phyloP scores from a whole-genome alignment of 2,329 filamentous ascomycete species.

The Neoascochyta sp. region DNA sequence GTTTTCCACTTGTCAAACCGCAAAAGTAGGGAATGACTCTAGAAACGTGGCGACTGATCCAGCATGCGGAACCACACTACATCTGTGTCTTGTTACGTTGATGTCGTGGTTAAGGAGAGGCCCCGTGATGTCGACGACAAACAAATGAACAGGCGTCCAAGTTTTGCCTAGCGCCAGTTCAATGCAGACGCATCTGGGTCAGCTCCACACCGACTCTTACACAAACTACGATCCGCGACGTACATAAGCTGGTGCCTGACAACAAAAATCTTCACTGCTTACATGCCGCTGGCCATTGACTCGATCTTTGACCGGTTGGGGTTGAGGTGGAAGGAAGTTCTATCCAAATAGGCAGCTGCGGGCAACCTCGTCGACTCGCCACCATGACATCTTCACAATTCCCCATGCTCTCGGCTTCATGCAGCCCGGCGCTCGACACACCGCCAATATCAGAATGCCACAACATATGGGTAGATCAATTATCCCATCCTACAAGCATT shows the following conservation, averaged over 20 bases:
- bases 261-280: slow-evolving; percentile 1
- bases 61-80: no score
- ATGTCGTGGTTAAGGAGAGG: no score
- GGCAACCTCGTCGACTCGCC: slow-evolving; percentile 3
- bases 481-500: background rate
- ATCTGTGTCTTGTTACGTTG: no score
- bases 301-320: slow-evolving; percentile 13
- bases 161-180: no score
- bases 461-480: slow-evolving; percentile 23
- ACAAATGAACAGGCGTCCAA: no score
- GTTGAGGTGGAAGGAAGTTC: slow-evolving; percentile 19
- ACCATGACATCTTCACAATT: slow-evolving; percentile 27
- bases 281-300: slow-evolving; percentile 14
- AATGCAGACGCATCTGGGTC: no score
- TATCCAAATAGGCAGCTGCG: slow-evolving; percentile 14
- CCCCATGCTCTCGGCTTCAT: slow-evolving; percentile 13
- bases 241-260: slow-evolving; percentile 13
- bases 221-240: no score
- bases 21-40: no score
- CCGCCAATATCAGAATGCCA: slow-evolving; percentile 24
- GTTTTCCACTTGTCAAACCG: no score
- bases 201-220: no score
- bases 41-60: no score
- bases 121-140: no score
- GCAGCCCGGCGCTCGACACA: slow-evolving; percentile 7